Evolutionary conservation across 2,329 filamentous ascomycete genomes (phyloP).

Genomic region (Pestalotiopsis sp.): DNA sequence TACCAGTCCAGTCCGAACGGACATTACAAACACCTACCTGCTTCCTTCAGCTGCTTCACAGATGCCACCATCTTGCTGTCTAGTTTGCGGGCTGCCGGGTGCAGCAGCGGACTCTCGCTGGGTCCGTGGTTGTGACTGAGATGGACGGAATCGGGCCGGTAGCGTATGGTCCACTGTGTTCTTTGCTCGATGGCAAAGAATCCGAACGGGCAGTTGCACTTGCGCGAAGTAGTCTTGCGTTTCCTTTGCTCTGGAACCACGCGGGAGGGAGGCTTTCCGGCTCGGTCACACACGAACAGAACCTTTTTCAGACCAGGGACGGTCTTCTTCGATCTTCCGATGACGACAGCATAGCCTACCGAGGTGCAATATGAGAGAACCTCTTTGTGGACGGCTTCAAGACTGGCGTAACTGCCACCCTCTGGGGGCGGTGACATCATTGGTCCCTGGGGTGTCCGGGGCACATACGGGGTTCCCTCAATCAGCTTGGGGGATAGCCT

Average conservation of each 20-base stretch:
- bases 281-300: slow-evolving; percentile 68
- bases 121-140: slow-evolving; percentile 67
- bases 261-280: slow-evolving; percentile 63
- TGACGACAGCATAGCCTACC: slow-evolving; percentile 70
- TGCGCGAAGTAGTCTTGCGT: slow-evolving; percentile 68
- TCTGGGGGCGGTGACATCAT: slow-evolving; percentile 68
- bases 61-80: slow-evolving; percentile 71
- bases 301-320: slow-evolving; percentile 70
- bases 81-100: slow-evolving; percentile 67
- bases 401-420: slow-evolving; percentile 64
- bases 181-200: slow-evolving; percentile 71
- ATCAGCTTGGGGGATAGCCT: slow-evolving; percentile 51
- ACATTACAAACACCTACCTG: slow-evolving; percentile 50
- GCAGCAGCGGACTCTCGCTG: slow-evolving; percentile 68
- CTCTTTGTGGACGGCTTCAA: slow-evolving; percentile 67
- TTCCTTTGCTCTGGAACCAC: slow-evolving; percentile 68
- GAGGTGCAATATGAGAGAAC: slow-evolving; percentile 68
- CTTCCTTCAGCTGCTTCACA: slow-evolving; percentile 68
- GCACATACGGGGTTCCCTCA: slow-evolving; percentile 53
- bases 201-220: slow-evolving; percentile 71
- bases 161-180: slow-evolving; percentile 69
- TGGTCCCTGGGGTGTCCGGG: slow-evolving; percentile 57
- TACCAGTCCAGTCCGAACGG: slow-evolving; percentile 18
- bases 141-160: slow-evolving; percentile 61
- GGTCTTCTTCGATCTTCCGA: slow-evolving; percentile 69